Evolutionary conservation across 257 asterid genomes (phyloP).

Genomic region (Rubia yunnanensis): DNA sequence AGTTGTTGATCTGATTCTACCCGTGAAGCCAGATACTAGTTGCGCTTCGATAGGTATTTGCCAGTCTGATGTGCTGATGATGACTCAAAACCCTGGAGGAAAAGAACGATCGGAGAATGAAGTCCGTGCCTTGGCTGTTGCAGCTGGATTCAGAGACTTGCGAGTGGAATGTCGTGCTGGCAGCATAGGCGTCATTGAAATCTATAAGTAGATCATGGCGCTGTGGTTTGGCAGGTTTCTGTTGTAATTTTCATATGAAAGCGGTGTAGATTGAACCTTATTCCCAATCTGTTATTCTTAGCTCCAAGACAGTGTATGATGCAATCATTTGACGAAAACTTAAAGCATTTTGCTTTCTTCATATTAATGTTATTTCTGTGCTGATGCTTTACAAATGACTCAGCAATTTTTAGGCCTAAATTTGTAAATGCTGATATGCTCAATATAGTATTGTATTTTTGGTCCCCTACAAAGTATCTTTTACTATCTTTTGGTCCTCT

Average conservation of each 20-base stretch:
- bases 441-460: no score
- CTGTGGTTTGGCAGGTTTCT: background rate
- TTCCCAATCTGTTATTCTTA: background rate
- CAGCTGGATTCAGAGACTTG: conserved; percentile 7
- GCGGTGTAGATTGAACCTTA: background rate
- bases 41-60: background rate
- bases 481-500: no score
- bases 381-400: background rate
- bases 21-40: conserved; percentile 5
- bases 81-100: conserved; percentile 12
- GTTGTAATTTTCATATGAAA: background rate
- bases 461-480: no score
- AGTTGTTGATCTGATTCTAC: conserved; percentile 8
- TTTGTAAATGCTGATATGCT: background rate
- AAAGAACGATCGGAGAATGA: conserved; percentile 9
- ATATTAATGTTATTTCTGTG: background rate
- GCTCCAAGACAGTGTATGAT: background rate
- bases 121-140: conserved; percentile 6
- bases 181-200: background rate
- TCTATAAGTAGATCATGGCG: conserved; percentile 1
- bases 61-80: conserved; percentile 10
- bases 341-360: no score
- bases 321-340: background rate
- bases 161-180: background rate
- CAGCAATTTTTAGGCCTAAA: background rate